phyloP scores from a whole-genome alignment of 345 rosid genomes.

The Viola odorata region DNA sequence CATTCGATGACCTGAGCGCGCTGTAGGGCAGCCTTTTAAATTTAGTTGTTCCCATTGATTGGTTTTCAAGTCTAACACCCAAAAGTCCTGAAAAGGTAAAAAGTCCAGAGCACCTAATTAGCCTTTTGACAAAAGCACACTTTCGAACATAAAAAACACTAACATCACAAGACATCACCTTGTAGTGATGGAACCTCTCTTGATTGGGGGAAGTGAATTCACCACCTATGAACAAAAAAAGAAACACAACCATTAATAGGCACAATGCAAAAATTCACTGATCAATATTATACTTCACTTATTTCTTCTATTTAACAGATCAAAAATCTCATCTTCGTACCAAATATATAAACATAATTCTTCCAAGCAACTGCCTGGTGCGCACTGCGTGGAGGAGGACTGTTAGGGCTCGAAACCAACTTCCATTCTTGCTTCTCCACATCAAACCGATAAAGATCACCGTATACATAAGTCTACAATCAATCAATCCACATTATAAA shows the following conservation, averaged over 20 bases:
- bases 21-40: slow-evolving; percentile 82
- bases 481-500: slow-evolving; percentile 7
- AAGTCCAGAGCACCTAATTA: background rate
- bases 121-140: background rate
- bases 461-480: slow-evolving; percentile 81
- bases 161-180: slow-evolving; percentile 36
- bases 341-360: slow-evolving; percentile 88
- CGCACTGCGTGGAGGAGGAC: slow-evolving; percentile 98
- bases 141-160: background rate
- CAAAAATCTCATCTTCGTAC: slow-evolving; percentile 28
- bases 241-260: background rate
- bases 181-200: slow-evolving; percentile 95
- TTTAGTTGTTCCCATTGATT: slow-evolving; percentile 95
- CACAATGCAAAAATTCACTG: background rate
- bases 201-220: slow-evolving; percentile 96
- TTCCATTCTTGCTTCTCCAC: slow-evolving; percentile 94
- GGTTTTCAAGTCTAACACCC: slow-evolving; percentile 89
- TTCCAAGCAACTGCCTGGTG: slow-evolving; percentile 98
- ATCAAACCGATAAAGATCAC: slow-evolving; percentile 79
- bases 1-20: slow-evolving; percentile 98
- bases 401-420: slow-evolving; percentile 78
- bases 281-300: background rate
- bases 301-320: background rate
- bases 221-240: slow-evolving; percentile 53
- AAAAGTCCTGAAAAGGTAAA: slow-evolving; percentile 55